These are phyloP conservation scores for Patellaria atrata DNA, from an alignment of 495 filamentous ascomycete species.

Conservation along the genomic window DNA sequence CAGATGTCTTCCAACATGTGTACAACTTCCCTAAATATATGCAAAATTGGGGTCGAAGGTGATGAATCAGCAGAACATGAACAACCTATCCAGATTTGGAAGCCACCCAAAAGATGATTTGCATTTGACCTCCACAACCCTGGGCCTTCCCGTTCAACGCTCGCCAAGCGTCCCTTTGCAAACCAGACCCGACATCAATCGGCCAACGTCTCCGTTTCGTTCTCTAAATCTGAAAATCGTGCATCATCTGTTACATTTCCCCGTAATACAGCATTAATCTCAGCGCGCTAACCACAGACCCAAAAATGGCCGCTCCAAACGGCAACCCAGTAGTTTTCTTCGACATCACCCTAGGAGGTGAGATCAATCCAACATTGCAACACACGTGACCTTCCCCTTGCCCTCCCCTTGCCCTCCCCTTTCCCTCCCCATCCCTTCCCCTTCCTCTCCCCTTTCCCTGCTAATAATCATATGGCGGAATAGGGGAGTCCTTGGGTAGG, in stretches of 20 bases:
- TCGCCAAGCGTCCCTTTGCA: too few species aligned
- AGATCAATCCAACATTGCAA: slow-evolving; percentile 2
- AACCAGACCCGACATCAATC: background rate
- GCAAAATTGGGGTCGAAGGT: too few species aligned
- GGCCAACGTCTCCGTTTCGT: background rate
- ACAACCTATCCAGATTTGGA: too few species aligned
- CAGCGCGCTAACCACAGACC: slow-evolving; percentile 12
- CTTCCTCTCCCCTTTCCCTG: slow-evolving; percentile 1
- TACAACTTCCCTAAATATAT: too few species aligned
- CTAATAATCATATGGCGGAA: too few species aligned
- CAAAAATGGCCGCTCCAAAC: slow-evolving; percentile 14
- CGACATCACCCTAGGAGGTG: slow-evolving; percentile 83
- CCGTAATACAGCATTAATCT: slow-evolving; percentile 1
- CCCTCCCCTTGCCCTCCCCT: too few species aligned
- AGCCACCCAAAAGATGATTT: too few species aligned
- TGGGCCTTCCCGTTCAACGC: too few species aligned
- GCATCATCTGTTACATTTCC: background rate
- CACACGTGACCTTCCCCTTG: too few species aligned
- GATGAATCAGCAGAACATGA: too few species aligned
- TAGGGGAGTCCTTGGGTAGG: slow-evolving; percentile 80
- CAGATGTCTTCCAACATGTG: too few species aligned
- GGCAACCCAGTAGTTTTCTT: slow-evolving; percentile 71
- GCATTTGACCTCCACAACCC: too few species aligned
- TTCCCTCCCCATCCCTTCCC: slow-evolving; percentile 1
- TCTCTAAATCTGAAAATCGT: background rate